Percentiles rank a stretch among this genome's conserved stretches.
Evolutionary conservation across 345 rosid species (phyloP).

Genomic region (Boechera stricta): DNA sequence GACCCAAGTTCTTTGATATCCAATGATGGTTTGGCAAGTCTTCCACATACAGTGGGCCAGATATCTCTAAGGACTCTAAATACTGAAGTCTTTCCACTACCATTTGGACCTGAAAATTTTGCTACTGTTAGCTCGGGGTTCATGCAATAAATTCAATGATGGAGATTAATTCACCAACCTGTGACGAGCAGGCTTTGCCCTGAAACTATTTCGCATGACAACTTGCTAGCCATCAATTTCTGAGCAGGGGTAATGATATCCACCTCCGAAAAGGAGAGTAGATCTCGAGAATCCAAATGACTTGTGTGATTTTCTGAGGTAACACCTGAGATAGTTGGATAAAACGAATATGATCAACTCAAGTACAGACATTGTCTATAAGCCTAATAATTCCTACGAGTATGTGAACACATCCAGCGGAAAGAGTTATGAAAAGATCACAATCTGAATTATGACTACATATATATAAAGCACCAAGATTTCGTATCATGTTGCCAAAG

Average conservation of each 20-base stretch:
- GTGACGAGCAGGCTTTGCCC: slow-evolving; percentile 95
- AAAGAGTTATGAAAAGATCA: slow-evolving; percentile 9
- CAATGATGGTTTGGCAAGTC: slow-evolving; percentile 69
- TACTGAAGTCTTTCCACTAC: slow-evolving; percentile 95
- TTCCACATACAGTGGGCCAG: slow-evolving; percentile 96
- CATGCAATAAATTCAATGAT: slow-evolving; percentile 23
- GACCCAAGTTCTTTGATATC: slow-evolving; percentile 58
- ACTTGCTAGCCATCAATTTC: slow-evolving; percentile 85
- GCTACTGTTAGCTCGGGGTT: slow-evolving; percentile 44
- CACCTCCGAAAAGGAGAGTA: slow-evolving; percentile 70
- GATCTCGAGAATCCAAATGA: slow-evolving; percentile 53
- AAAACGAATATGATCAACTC: slow-evolving; percentile 28
- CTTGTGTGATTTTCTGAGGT: slow-evolving; percentile 44
- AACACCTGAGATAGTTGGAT: slow-evolving; percentile 49
- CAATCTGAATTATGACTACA: slow-evolving; percentile 3
- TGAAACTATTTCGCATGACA: slow-evolving; percentile 73
- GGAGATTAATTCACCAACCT: slow-evolving; percentile 61
- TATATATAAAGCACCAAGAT: slow-evolving; percentile 15
- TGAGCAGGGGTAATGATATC: slow-evolving; percentile 91
- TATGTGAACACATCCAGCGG: background rate
- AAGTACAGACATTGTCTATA: slow-evolving; percentile 13
- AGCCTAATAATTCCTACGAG: slow-evolving; percentile 7
- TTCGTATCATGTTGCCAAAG: background rate
- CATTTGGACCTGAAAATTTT: slow-evolving; percentile 81
- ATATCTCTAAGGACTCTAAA: slow-evolving; percentile 94